Evolutionary conservation across 164 flowering plant species (phyloP).

Genomic region (Akebia trifoliata): DNA sequence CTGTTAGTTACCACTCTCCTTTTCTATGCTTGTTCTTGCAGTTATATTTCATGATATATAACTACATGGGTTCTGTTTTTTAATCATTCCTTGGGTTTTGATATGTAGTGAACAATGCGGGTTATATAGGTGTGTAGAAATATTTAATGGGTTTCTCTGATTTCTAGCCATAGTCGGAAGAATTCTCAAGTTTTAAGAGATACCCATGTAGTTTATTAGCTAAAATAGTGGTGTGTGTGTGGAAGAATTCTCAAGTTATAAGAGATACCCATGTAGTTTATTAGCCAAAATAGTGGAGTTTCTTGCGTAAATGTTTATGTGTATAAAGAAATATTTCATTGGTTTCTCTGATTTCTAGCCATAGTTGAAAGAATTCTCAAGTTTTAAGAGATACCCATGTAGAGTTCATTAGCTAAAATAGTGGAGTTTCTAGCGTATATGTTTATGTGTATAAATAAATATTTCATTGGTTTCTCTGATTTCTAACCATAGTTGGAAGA

Average conservation of each 20-base stretch:
- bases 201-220: conserved; percentile 3
- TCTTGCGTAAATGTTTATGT: not conserved
- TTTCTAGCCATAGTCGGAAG: not conserved
- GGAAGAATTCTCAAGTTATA: conserved; percentile 2
- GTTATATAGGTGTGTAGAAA: not conserved
- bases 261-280: conserved; percentile 1
- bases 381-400: conserved; percentile 5
- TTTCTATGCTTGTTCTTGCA: not conserved
- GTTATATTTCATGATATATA: too few relatives aligned
- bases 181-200: conserved; percentile 2
- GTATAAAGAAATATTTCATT: not conserved
- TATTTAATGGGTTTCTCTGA: not conserved
- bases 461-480: not conserved
- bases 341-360: not conserved
- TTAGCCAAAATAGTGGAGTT: not conserved
- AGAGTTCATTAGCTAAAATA: not conserved
- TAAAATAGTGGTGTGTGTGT: not conserved
- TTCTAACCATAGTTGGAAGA: not conserved
- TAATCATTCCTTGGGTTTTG: not conserved
- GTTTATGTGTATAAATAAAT: not conserved
- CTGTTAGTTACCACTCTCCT: conserved; percentile 35
- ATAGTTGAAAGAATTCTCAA: not conserved
- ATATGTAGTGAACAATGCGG: not conserved
- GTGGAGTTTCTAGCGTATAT: not conserved
- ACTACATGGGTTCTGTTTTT: not conserved